Percentiles rank a stretch among this genome's conserved stretches.
phyloP scores from a whole-genome alignment of 768 basidiomycete genomes.

The Amanita rimosa region DNA sequence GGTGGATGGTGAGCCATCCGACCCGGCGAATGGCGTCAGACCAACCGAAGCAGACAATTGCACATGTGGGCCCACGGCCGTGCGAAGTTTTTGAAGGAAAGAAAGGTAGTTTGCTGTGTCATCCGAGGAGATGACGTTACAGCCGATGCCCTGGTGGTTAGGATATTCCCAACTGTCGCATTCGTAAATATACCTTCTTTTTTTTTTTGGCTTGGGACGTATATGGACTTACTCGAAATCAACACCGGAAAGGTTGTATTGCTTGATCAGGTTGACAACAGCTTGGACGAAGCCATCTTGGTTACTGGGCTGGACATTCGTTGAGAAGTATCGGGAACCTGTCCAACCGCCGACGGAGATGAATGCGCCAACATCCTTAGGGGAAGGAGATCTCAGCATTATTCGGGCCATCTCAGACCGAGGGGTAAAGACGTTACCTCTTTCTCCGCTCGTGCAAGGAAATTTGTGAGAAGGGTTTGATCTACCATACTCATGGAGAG shows the following conservation, averaged over 20 bases:
- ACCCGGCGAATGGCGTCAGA: conserved; percentile 27
- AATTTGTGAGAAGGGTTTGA: conserved; percentile 34
- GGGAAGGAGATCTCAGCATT: neutral
- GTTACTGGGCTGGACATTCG: conserved; percentile 42
- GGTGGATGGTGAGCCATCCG: conserved; percentile 46
- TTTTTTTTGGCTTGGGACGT: no score
- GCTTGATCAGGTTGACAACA: conserved; percentile 30
- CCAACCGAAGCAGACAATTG: conserved; percentile 42
- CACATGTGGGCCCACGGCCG: conserved; percentile 36
- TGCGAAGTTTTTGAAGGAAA: conserved; percentile 63
- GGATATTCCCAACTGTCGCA: conserved; percentile 73
- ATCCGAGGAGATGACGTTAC: conserved; percentile 45
- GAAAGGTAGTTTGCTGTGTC: conserved; percentile 72
- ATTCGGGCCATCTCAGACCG: neutral
- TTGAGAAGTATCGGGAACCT: conserved; percentile 53
- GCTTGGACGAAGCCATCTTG: conserved; percentile 58
- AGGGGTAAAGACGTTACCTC: conserved; percentile 17
- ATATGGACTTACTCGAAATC: conserved; percentile 34
- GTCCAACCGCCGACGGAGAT: conserved; percentile 65
- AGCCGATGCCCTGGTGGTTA: conserved; percentile 48
- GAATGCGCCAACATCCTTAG: conserved; percentile 37
- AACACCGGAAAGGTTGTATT: conserved; percentile 48
- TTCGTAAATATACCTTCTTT: neutral
- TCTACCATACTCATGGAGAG: conserved; percentile 31
- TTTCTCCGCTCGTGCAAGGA: conserved; percentile 36